Evolutionary conservation across 352 stramenopile genomes (phyloP).

Genomic region (Globisporangium camurandrum): DNA sequence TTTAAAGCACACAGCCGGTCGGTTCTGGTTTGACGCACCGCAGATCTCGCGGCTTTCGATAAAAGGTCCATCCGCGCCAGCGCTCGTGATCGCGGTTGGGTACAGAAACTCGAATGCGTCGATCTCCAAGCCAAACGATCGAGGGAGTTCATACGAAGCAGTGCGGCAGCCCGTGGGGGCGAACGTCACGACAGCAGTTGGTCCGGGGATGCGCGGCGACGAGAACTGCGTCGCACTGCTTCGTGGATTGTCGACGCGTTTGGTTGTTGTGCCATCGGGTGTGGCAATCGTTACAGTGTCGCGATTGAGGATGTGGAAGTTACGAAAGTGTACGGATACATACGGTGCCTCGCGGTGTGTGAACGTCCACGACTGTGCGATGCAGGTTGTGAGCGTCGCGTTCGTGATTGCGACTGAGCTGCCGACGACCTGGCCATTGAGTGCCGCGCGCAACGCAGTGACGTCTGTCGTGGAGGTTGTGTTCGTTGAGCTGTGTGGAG

Average conservation of each 20-base stretch:
- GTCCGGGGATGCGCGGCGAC: conserved; percentile 18
- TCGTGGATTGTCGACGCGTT: conserved; percentile 10
- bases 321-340: conserved; percentile 31
- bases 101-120: conserved; percentile 24
- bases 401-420: conserved; percentile 26
- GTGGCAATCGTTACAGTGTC: conserved; percentile 21
- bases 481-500: too few species aligned
- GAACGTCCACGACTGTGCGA: conserved; percentile 14
- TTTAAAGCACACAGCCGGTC: conserved; percentile 25
- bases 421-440: conserved; percentile 20
- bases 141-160: conserved; percentile 3
- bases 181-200: conserved; percentile 22
- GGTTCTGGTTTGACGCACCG: conserved; percentile 24
- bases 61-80: conserved; percentile 3
- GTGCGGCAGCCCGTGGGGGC: conserved; percentile 9
- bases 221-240: conserved; percentile 27
- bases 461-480: neutral
- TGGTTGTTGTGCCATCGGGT: conserved; percentile 11
- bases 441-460: neutral
- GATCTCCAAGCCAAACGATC: conserved; percentile 20
- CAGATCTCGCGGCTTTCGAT: conserved; percentile 18
- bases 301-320: conserved; percentile 23
- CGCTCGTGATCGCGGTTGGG: conserved; percentile 6
- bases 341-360: conserved; percentile 22
- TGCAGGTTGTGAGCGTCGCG: conserved; percentile 20